A percentile compares a stretch with the other conserved stretches of the same genome.
These are phyloP conservation scores for Exophiala alcalophila DNA, from an alignment of 2,329 filamentous ascomycete genomes.

Conservation along the genomic window DNA sequence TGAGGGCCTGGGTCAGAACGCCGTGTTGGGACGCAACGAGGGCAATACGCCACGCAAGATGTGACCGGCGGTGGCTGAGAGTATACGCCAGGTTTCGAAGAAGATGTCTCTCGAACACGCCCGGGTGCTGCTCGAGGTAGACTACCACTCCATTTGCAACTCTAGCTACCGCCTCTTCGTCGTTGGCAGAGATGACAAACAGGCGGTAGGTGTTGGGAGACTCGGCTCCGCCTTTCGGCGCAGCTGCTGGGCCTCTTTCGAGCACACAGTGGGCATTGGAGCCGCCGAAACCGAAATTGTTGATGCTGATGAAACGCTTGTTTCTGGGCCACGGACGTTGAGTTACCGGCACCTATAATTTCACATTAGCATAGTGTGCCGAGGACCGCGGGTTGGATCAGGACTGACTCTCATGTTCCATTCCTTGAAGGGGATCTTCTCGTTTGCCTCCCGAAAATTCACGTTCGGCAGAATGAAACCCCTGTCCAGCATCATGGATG, in stretches of 20 bases:
- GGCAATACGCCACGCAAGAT: no score
- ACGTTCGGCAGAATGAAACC: constrained; percentile 34
- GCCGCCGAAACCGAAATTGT: constrained; percentile 39
- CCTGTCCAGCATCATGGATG: constrained; percentile 26
- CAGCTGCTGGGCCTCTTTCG: constrained; percentile 26
- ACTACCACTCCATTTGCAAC: not conserved
- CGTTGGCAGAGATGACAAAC: constrained; percentile 1
- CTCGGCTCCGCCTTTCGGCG: not conserved
- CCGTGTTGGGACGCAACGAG: no score
- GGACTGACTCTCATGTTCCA: constrained; percentile 22
- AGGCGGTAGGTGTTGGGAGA: not conserved
- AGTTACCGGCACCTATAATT: constrained; percentile 1
- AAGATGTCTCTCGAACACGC: not conserved
- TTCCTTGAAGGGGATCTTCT: constrained; percentile 24
- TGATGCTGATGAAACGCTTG: constrained; percentile 34
- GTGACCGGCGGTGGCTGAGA: not conserved
- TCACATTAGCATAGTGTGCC: constrained; percentile 2
- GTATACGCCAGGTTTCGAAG: not conserved
- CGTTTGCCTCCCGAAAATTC: constrained; percentile 33
- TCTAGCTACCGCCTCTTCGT: not conserved
- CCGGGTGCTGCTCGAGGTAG: not conserved
- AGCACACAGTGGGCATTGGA: constrained; percentile 37
- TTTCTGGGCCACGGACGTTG: constrained; percentile 12
- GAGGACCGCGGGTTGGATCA: not conserved
- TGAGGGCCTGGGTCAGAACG: not conserved